Evolutionary conservation across 306 rosid species (phyloP).

Genomic region (Trifolium subterraneum): DNA sequence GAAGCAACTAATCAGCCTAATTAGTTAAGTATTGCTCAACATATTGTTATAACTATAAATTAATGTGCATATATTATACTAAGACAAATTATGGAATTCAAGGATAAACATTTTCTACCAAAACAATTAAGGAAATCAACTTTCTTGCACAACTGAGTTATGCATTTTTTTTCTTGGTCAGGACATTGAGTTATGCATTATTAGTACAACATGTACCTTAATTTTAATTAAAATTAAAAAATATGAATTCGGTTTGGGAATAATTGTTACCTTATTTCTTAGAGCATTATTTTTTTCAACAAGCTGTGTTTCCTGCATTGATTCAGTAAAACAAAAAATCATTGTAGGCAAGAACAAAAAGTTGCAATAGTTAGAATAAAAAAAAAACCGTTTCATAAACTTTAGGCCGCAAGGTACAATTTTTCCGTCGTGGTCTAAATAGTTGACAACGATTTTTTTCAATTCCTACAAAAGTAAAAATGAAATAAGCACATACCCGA

Average conservation of each 20-base stretch:
- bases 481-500: constrained; percentile 51
- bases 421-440: not conserved
- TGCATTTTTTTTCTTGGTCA: no score
- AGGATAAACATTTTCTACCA: no score
- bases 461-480: not conserved
- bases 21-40: not conserved
- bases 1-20: not conserved
- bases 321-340: not conserved
- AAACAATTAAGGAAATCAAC: no score
- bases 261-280: constrained; percentile 62
- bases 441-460: not conserved
- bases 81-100: no score
- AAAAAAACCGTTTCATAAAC: not conserved
- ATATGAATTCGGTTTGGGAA: constrained; percentile 1
- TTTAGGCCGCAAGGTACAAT: not conserved
- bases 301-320: constrained; percentile 71
- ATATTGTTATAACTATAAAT: no score
- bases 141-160: no score
- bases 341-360: not conserved
- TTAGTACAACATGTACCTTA: not conserved
- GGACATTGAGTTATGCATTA: no score
- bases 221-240: not conserved
- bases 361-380: not conserved
- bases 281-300: constrained; percentile 64
- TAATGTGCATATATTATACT: no score